phyloP scores from a whole-genome alignment of 148 eudicot genomes.

The Heliosperma pusillum region DNA sequence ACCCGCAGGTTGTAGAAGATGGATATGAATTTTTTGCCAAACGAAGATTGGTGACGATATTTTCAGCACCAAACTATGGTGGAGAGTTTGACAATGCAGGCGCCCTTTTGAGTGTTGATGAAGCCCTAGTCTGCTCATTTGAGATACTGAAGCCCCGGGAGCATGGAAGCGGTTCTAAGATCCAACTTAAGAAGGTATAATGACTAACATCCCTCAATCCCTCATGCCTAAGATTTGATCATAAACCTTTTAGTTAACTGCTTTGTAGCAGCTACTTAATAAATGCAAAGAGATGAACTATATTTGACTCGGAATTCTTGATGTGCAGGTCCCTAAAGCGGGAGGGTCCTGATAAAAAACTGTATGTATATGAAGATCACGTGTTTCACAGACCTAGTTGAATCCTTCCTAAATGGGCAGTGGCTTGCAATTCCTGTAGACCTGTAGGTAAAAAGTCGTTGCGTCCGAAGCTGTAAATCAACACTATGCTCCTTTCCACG shows the following conservation, averaged over 20 bases:
- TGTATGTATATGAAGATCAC: constrained; percentile 19
- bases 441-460: constrained; percentile 15
- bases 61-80: constrained; percentile 94
- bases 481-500: constrained; percentile 12
- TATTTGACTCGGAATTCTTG: neutral
- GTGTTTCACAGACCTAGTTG: neutral
- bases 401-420: neutral
- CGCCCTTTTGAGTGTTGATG: constrained; percentile 84
- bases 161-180: constrained; percentile 51
- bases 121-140: constrained; percentile 70
- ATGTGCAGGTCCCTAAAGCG: constrained; percentile 55
- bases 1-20: constrained; percentile 86
- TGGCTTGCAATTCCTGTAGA: constrained; percentile 20
- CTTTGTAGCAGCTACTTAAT: neutral
- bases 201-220: neutral
- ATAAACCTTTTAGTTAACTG: neutral
- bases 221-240: neutral
- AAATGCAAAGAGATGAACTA: neutral
- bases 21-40: constrained; percentile 91
- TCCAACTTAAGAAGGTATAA: constrained; percentile 76
- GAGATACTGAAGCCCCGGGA: constrained; percentile 77
- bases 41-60: constrained; percentile 80
- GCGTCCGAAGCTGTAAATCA: constrained; percentile 31
- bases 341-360: constrained; percentile 32
- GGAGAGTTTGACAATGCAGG: constrained; percentile 96